Percentiles rank a stretch among this genome's conserved stretches.
These are phyloP conservation scores for Apiospora aurea DNA, from an alignment of 2,329 filamentous ascomycete genomes.

Conservation along the genomic window DNA sequence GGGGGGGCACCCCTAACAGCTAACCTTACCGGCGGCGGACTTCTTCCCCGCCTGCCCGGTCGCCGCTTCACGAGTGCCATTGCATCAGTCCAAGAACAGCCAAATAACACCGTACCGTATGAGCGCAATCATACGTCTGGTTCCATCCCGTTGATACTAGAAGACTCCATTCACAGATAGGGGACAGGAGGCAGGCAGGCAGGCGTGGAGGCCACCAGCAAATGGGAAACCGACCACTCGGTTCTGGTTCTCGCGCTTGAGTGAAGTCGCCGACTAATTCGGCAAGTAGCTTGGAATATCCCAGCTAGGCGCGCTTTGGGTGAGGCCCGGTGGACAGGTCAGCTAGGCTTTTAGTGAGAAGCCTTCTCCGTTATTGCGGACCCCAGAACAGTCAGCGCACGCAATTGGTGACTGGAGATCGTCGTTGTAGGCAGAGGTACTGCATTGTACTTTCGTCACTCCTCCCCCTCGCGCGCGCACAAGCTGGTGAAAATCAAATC, in stretches of 20 bases:
- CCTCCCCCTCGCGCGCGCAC: not conserved
- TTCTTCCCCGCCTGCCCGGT: not conserved
- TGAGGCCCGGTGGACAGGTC: conserved; percentile 17
- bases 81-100: not conserved
- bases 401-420: not conserved
- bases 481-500: not conserved
- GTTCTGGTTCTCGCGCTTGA: conserved; percentile 7
- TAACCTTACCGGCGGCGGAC: conserved; percentile 1
- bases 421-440: not conserved
- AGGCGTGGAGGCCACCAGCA: not conserved
- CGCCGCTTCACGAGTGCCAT: not conserved
- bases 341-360: conserved; percentile 15
- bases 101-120: not conserved
- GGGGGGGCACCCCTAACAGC: not conserved
- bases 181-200: not conserved
- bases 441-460: not conserved
- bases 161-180: not conserved
- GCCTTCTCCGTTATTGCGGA: conserved; percentile 4
- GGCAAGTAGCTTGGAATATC: conserved; percentile 17
- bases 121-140: not conserved
- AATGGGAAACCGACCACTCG: conserved; percentile 4
- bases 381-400: conserved; percentile 2
- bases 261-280: conserved; percentile 11
- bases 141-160: not conserved
- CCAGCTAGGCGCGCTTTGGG: not conserved